Evolutionary conservation across 1,284 basidiomycete genomes (phyloP), one percentile per base, ranked within the genome.

Genomic region (Marasmius fiardii): DNA sequence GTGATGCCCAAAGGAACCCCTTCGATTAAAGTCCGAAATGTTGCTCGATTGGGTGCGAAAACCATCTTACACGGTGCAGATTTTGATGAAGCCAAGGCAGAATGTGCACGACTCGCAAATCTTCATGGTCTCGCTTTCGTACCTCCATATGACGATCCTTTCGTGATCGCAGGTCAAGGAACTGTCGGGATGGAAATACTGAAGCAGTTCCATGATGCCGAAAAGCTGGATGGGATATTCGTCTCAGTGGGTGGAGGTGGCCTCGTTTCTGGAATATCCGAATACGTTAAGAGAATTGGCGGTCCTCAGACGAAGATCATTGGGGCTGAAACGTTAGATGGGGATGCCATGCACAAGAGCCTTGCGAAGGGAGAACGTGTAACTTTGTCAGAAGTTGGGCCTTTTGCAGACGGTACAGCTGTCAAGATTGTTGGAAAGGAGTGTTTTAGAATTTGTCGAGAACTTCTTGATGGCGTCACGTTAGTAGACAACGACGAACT

Each of bases 331-430:
- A 98, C 97, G 1, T 68, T 91, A 49, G 97, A 99, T 68, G 96
- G 87, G 0, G 95, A 99, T 68, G 95, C 95, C 1, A 94, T 99
- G 88, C 82, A 83, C 12, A 79, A 81, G 66, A 95, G 92, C 68
- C 69, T 94, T 63, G 80, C 79, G 60, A 82, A 80, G 55, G 93
- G 94, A 6, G 81, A 93, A 63, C 80, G 95, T 26, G 86, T 97
- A 0, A 86, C 87, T 10, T 75, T 99, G 55, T 72, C 81, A 26
- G 97, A 99, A 68, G 95, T 98, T 1, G 97, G 97, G 4, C 90
- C 95, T 1, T 99, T 99, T 70, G 91, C 90, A 57, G 97, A 99
- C 69, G 97, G 97, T n/a, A 99, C 97, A 0, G 97, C 97, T 0
- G 97, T 99, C n/a, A 89, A 92, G 67, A 83, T 96, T 48, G 95